Base-by-base conservation (phyloP, 768 basidiomycete genomes). In the Termitomyces sp. region DNA sequence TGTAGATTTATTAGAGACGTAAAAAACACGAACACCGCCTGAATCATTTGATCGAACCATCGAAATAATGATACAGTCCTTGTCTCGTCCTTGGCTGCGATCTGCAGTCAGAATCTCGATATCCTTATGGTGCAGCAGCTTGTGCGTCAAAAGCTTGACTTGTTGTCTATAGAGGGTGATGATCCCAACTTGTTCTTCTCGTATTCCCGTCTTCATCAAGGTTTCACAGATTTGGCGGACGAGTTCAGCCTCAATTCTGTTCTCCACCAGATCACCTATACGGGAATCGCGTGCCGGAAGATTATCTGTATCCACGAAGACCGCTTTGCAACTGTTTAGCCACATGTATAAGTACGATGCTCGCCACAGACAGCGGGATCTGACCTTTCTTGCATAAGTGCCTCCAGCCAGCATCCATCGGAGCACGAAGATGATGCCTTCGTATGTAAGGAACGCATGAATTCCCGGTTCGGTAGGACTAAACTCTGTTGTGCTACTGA, bases 141-240 rank as follows among this genome's bases (percentile, higher is more conserved):
- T 71, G 61, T 89, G 79, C 0, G 85, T 79, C 30, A 99, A 72
- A 1, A 95, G 78, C 73, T 98, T 98, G 74, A 95, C 88, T 67
- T 99, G 97, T 63, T 98, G 97, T 1, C 94, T 84, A 69, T 99
- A 99, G 40, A 94, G 75, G 4, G 95, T 91, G 64, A 99, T 88
- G 61, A 97, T 77, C 10, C 91, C 96, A 56, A 98, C 85, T 62
- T 95, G 86, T 1, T 81, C 73, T 56, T 87, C 76, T 6, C 68
- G 63, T 20, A 96, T 74, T 4, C 94, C 94, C 49, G 84, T 77
- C 5, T 70, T 68, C 5, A 88, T 64, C 24, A 98, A 77, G 0
- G 85, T 81, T 54, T 88, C 80, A 5, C 84, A 77, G 40, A 93
- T 71, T 73, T 97, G 86, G 46, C 76, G 75, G 10, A 86, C 83